These are phyloP conservation scores for Penicillium lividum DNA, from an alignment of 495 filamentous ascomycete genomes.

Conservation along the genomic window DNA sequence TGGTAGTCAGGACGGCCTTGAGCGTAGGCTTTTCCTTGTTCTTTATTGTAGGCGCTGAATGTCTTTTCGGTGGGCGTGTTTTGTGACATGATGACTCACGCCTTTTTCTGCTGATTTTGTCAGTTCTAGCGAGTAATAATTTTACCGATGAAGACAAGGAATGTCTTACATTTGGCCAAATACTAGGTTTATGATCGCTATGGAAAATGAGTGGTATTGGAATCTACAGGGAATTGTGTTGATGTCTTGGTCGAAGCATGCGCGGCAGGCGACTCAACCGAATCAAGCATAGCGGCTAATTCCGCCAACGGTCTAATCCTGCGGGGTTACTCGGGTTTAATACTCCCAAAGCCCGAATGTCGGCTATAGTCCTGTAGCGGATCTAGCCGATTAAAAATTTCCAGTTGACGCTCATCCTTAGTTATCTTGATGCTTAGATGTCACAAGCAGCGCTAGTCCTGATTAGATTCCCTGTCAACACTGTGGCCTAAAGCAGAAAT, in stretches of 20 bases:
- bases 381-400: too few relatives aligned
- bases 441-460: too few relatives aligned
- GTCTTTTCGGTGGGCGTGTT: constrained; percentile 26
- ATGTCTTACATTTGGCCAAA: background rate
- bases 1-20: constrained; percentile 42
- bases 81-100: constrained; percentile 11
- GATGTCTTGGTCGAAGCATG: too few relatives aligned
- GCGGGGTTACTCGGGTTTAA: background rate
- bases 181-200: too few relatives aligned
- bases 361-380: too few relatives aligned
- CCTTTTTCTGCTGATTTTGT: background rate
- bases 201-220: too few relatives aligned
- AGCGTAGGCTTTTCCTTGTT: constrained; percentile 49
- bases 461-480: too few relatives aligned
- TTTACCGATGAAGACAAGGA: background rate
- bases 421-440: too few relatives aligned
- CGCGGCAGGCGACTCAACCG: background rate
- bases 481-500: too few relatives aligned
- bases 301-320: background rate
- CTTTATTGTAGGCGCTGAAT: constrained; percentile 46
- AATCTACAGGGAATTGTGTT: background rate
- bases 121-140: background rate
- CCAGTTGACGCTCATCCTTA: too few relatives aligned
- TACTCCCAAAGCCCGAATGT: too few relatives aligned
- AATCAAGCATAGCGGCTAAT: background rate